phyloP scores from a whole-genome alignment of 306 rosid genomes.

The Medicago lupulina region DNA sequence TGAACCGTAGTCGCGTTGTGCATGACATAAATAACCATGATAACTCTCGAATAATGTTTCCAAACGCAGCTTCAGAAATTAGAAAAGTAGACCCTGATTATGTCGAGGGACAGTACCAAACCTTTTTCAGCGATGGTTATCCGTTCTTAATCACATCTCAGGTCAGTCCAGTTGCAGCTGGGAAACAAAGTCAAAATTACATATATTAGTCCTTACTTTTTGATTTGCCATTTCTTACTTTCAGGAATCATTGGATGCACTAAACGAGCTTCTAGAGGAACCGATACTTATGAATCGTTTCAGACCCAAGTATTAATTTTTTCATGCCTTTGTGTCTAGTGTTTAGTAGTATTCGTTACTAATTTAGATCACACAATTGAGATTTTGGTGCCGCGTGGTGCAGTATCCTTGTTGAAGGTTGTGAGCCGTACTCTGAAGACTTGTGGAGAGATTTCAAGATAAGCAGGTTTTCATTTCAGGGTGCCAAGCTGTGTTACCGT shows the following conservation, averaged over 20 bases:
- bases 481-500: conserved; percentile 81
- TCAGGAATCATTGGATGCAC: conserved; percentile 82
- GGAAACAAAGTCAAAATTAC: conserved; percentile 21
- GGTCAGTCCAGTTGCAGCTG: conserved; percentile 53
- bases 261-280: conserved; percentile 69
- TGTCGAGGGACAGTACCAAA: conserved; percentile 57
- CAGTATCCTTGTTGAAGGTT: conserved; percentile 82
- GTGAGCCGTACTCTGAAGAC: conserved; percentile 86
- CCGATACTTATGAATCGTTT: conserved; percentile 77
- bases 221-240: conserved; percentile 39
- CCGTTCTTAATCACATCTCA: conserved; percentile 75
- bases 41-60: conserved; percentile 35
- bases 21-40: background rate
- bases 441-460: conserved; percentile 79
- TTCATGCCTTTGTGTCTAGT: conserved; percentile 27
- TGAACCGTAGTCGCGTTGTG: background rate
- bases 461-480: conserved; percentile 62
- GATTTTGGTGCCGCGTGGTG: conserved; percentile 29
- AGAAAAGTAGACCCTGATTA: conserved; percentile 74
- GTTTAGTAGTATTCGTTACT: conserved; percentile 2
- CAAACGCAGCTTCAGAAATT: conserved; percentile 68
- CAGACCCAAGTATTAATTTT: conserved; percentile 73
- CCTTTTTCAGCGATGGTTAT: conserved; percentile 69
- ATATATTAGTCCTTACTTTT: conserved; percentile 22
- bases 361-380: conserved; percentile 11